Evolutionary conservation across 2,329 filamentous ascomycete species (phyloP), one percentile per base, ranked within the genome.

Genomic region (Arachnomyces sp.): DNA sequence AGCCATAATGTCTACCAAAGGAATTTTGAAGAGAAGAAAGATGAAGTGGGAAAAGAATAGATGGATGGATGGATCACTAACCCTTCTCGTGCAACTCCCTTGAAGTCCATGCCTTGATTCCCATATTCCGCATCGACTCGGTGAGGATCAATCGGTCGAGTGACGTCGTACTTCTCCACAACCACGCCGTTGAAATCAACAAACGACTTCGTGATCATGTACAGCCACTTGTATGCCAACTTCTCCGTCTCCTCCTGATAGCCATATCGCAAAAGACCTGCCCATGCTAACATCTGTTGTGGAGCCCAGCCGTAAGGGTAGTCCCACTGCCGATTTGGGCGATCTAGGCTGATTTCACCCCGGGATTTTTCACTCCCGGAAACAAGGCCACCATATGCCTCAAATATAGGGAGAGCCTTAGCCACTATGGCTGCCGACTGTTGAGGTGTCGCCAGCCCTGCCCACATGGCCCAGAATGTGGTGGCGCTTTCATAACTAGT

Each of bases 121-220:
- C 92, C 92, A 59, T 98, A 98, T 66, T 98, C 92, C 43, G 90
- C 92, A 62, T 93, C 87, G 9, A 96, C 92, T 46, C 85, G 82
- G 66, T 96, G 92, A 29, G 92, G 89, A 55, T 95, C 89, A 42
- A 89, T 80, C 4, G 84, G 82, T 42, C 86, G 73, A 14, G 90
- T 96, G 44, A 98, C 92, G 64, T 98, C 86, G 68, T 98, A 98
- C 69, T 98, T 98, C 67, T 98, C 92, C 4, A 96, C 92, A 2
- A 98, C 90, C 7, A 95, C 88, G 30, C 92, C 92, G 59, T 96
- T 96, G 72, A 90, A 96, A 62, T 98, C 90, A 45, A 95, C 89
- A 67, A 96, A 96, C 0, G 92, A 89, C 66, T 94, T 95, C 43
- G 87, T 95, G 55, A 95, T 88, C 90, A 96, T 96, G 62, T 89